Conservation (phyloP, 2,329 filamentous ascomycete genomes). For the Calycina herbarum region DNA sequence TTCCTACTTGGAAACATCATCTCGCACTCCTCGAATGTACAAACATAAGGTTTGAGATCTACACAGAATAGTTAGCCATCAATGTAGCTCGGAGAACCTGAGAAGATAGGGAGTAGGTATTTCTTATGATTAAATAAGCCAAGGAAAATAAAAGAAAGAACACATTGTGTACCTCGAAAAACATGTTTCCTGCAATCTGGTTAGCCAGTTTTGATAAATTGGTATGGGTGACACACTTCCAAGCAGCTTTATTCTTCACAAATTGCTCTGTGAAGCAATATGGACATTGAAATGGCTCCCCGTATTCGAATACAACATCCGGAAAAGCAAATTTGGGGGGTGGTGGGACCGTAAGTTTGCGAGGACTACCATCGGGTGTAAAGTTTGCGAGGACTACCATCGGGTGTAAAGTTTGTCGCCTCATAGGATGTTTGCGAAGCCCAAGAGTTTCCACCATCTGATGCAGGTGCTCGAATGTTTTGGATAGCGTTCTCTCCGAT, state of each 20-base stretch:
- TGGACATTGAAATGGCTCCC: conserved; percentile 30
- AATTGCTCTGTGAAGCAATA: conserved; percentile 29
- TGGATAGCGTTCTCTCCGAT: conserved; percentile 11
- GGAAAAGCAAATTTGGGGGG: conserved; percentile 28
- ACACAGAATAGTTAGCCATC: background rate
- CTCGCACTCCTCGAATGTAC: conserved; percentile 38
- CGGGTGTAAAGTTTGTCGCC: conserved; percentile 19
- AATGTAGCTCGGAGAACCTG: too few relatives aligned
- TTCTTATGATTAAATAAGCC: too few relatives aligned
- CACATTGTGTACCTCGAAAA: conserved; percentile 21
- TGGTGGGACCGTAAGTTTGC: conserved; percentile 23
- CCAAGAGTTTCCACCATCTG: conserved; percentile 23
- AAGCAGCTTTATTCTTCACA: conserved; percentile 23
- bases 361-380: conserved; percentile 1
- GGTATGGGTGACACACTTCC: conserved; percentile 25
- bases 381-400: conserved; percentile 11
- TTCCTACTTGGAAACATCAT: conserved; percentile 35
- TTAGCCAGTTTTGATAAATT: too few relatives aligned
- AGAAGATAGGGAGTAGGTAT: too few relatives aligned
- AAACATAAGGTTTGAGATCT: conserved; percentile 40
- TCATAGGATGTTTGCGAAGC: conserved; percentile 32
- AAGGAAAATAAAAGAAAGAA: background rate
- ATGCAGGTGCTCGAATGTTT: background rate
- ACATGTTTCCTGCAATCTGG: conserved; percentile 32
- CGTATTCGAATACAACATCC: conserved; percentile 27